Evolutionary conservation across 805 yeast species (phyloP), one percentile per base, ranked within the genome.

Genomic region (Pichia gijzeniarum): DNA sequence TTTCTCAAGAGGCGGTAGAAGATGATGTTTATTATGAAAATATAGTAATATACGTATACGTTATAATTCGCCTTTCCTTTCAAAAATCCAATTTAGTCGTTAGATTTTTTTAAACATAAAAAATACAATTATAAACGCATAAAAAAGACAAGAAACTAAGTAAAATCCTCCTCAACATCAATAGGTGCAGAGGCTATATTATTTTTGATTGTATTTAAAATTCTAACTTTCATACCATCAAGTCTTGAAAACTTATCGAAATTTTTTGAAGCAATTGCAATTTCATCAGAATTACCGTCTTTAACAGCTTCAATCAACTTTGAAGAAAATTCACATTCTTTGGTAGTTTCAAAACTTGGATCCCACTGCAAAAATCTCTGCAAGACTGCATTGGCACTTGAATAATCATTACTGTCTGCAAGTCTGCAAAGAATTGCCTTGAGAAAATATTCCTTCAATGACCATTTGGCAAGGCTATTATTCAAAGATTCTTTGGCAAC

Each of bases 151-250:
- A 33, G 17, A 10, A 17, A n/a, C 42, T 48, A 64, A 27, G 68
- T 64, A 49, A 64, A 62, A 47, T 64, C 69, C 40, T 64, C 68
- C 39, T 64, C 69, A 22, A 62, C 41, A 19, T 56, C 54, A 34
- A 57, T 65, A 5, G 67, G 65, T 9, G 61, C 62, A 16, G 58
- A 58, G 21, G 47, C 46, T 12, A 64, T 55, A 41, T 59, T 53
- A 17, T 56, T 79, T 77, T 93, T 93, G 57, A 93, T 81, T 65
- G 83, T 84, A 55, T 91, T 73, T 53, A 93, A 73, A 41, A 93
- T 69, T 25, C 85, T 79, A 12, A 96, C 86, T 70, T 86, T 88
- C 83, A 95, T 84, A 58, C 84, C 86, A 62, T 93, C 99, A 45
- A 93, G 76, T 63, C 88, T 88, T 52, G 80, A 72, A 63, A 85